Base-by-base conservation (phyloP, 306 rosid species). In the Oemleria cerasiformis region DNA sequence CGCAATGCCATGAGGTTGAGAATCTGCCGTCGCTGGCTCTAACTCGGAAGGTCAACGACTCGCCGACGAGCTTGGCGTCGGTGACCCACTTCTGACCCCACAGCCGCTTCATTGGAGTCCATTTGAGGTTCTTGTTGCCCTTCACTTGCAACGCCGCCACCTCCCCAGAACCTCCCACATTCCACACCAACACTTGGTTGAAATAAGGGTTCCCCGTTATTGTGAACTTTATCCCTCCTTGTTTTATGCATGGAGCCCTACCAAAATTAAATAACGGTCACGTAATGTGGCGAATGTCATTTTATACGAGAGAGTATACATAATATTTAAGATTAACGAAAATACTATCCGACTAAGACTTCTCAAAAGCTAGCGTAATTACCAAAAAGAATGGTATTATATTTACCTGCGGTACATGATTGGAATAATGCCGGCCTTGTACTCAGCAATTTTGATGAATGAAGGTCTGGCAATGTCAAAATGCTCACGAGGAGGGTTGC, bases 41-140 rank as follows among this genome's bases (percentile, higher is more conserved):
- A 2, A 93, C 92, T 23, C 84, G 71, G 70, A 90, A 90, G 42
- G 85, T 84, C 76, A 90, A 74, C 36, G 89, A 67, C 78, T 90
- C 92, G 4, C 94, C 96, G 1, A 38, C 68, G 77, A 93, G 45
- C 88, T 36, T 86, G 4, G 84, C 88, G 65, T 70, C 51, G 1
- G 89, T 86, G 40, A 63, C 77, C 97, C 98, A 93, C 72, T 75
- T 90, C 83, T 87, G 90, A 48, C 94, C 98, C 98, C 96, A 93
- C 73, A 50, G 42, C 20, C 96, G 41, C 74, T 50, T 73, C 88
- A 91, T 58, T 0, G 57, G 4, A 19, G 85, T 86, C 97, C 97
- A 93, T 64, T 82, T 61, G 23, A 86, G 86, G 15, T 91, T 86
- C 13, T 78, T 12, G 23, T 67, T 21, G 30, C 97, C 94, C 83